Evolutionary conservation across 768 basidiomycete genomes (phyloP), one percentile per base, ranked within the genome.

Genomic region (Epithele typhae): DNA sequence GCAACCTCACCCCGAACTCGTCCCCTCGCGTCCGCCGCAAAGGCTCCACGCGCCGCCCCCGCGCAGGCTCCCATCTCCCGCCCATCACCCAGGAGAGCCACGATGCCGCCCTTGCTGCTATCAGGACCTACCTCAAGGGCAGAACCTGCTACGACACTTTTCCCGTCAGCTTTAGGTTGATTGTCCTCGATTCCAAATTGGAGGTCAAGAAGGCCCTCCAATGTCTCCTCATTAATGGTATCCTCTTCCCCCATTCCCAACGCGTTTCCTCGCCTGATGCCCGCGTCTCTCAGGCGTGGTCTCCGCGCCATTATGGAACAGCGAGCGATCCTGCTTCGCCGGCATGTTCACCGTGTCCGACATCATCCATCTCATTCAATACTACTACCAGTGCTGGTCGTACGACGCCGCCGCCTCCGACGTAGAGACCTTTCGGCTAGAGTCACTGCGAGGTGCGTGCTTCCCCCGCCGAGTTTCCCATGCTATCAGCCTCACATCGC

Each of bases 341-440:
- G 96, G 96, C 50, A 98, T 99, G 95, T 87, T 99, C 61, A 99
- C 96, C 8, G 92, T 98, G n/a, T 79, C 92, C 47, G 96, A 99
- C 66, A 93, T 99, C 64, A 97, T 99, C 48, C 96, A 99, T 64
- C 82, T 99, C 54, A 98, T 99, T 55, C 96, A 99, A 60, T 96
- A 94, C 70, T 99, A 97, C 67, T 96, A 97, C 67, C 82, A 84
- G 38, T 90, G 86, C 11, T 71, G 78, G 2, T 83, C 87, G 25
- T 83, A 83, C 64, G 92, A 92, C 57, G 82, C 80, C 43, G 94
- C 92, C 5, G 80, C 85, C 0, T 78, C 84, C 10, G 93, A 98
- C 58, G 95, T 98, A 3, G 95, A 98, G 63, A 86, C 81, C 0
- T 92, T 99, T 64, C 78, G 88, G 25, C 74, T 99, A 24, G 89